Base-by-base conservation (phyloP, 345 rosid species). In the Aurinia saxatilis region DNA sequence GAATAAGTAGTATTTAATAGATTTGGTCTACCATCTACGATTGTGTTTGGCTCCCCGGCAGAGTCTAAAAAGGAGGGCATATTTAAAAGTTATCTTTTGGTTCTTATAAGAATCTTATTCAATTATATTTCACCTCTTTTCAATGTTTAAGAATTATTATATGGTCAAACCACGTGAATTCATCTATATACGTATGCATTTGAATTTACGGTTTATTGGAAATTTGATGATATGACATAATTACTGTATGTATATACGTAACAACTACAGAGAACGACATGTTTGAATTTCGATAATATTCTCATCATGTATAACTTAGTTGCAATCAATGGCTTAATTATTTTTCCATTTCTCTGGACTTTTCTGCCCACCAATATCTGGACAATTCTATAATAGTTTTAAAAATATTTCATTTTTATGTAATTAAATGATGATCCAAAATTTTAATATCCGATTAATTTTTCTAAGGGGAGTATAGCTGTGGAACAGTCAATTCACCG, bases 111-210 rank as follows among this genome's bases (percentile, higher is more conserved):
- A 7, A 49, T 37, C 11, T 58, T 40, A 8, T 21, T 10, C 15
- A 27, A 10, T n/a, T 47, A 44, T 15, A 8, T 35, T 57, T 67
- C 14, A 50, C 11, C 15, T 49, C 25, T 38, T 58, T 68, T 41
- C 11, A n/a, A 41, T 19, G 16, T 34, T 21, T 47, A 59, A 59
- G 30, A 42, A 15, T 13, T 27, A 34, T 23, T 3, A 21, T n/a
- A 51, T 35, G 54, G 73, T 68, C 73, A 59, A 41, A 59, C 60
- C 66, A 50, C 73, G 66, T 68, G 73, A 40, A 25, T 41, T 67
- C 15, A 41, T 38, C 46, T 19, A 30, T 21, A 19, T 23, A 51
- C 67, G 61, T 50, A 49, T 40, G 44, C 14, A 51, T 68, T 68
- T 47, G 50, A 60, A 1, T 47, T 68, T 68, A 51, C 61, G 14